Evolutionary conservation across 768 basidiomycete genomes (phyloP).

Genomic region (Boletus patriciae): DNA sequence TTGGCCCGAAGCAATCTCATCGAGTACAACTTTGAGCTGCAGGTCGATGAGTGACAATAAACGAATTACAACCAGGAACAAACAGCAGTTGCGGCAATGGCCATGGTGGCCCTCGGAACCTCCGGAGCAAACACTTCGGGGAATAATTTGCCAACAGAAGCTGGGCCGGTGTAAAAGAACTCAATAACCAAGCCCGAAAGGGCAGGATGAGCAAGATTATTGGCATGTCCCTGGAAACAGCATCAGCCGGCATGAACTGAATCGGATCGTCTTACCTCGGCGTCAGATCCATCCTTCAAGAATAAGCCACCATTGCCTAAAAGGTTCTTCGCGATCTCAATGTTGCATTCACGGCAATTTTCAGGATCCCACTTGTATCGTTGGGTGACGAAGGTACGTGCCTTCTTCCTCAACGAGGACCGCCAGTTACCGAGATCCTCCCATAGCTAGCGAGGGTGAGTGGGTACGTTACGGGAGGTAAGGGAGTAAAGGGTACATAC

Average conservation of each 20-base stretch:
- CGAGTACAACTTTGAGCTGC: background rate
- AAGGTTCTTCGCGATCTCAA: background rate
- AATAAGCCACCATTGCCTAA: background rate
- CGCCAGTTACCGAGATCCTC: constrained; percentile 1
- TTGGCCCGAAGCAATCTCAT: background rate
- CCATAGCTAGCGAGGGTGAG: background rate
- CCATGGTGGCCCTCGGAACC: background rate
- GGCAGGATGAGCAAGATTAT: constrained; percentile 1
- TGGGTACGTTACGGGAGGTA: no score
- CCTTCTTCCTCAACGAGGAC: background rate
- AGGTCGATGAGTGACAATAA: background rate
- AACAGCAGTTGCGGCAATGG: background rate
- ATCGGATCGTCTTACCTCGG: background rate
- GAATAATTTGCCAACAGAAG: background rate
- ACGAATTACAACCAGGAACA: background rate
- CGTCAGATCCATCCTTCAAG: background rate
- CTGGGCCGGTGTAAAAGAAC: no score
- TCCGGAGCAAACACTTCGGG: constrained; percentile 3
- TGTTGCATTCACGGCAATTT: no score
- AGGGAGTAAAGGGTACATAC: background rate
- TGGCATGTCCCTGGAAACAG: background rate
- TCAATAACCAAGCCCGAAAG: no score
- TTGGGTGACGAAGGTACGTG: background rate
- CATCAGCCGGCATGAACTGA: background rate
- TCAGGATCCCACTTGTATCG: no score